A percentile compares a stretch with the other conserved stretches of the same genome.
These are phyloP conservation scores for Oenanthe sinensis DNA, from an alignment of 129 eudicot species.

Conservation along the genomic window DNA sequence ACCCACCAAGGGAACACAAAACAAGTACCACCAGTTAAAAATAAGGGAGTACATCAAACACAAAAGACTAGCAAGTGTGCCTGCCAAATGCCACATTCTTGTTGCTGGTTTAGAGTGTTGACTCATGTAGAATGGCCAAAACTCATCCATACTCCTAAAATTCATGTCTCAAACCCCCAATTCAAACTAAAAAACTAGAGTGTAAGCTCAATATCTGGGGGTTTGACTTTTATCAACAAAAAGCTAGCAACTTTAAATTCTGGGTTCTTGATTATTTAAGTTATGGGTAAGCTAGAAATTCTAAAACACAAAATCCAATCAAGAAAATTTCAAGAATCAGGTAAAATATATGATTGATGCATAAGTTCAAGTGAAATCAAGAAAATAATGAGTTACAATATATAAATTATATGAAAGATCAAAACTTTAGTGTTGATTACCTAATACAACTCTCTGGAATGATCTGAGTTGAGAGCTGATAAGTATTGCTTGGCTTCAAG, in stretches of 20 bases:
- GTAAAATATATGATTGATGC: neutral
- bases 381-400: neutral
- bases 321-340: neutral
- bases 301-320: neutral
- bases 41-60: slow-evolving; percentile 41
- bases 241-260: neutral
- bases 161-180: slow-evolving; percentile 31
- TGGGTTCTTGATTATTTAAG: neutral
- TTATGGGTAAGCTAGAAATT: neutral
- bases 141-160: slow-evolving; percentile 85
- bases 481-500: too few relatives aligned
- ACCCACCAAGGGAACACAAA: slow-evolving; percentile 60
- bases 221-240: neutral
- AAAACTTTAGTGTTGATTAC: neutral
- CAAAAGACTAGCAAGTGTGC: slow-evolving; percentile 54
- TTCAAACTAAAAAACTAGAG: neutral
- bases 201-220: neutral
- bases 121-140: slow-evolving; percentile 73
- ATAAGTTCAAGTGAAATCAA: neutral
- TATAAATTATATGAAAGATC: too few relatives aligned
- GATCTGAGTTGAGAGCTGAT: neutral
- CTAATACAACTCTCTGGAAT: neutral
- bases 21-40: slow-evolving; percentile 60
- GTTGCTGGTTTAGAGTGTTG: slow-evolving; percentile 95
- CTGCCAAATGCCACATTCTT: slow-evolving; percentile 86